These are phyloP conservation scores for Lyophyllum decastes DNA, from an alignment of 768 basidiomycete genomes.

Conservation along the genomic window DNA sequence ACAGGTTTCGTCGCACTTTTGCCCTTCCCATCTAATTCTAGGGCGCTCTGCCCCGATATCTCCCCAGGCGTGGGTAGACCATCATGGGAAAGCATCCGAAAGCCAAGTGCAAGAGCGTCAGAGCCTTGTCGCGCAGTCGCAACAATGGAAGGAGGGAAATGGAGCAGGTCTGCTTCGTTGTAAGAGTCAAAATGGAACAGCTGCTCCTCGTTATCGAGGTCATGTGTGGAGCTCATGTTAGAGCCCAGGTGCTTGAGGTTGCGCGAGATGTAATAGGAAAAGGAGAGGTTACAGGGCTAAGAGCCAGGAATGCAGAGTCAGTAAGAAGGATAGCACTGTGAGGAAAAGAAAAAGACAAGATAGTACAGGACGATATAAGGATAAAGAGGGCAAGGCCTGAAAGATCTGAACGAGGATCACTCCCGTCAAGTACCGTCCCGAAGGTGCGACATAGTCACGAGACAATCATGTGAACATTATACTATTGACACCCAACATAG, in stretches of 20 bases:
- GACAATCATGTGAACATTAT: slow-evolving; percentile 8
- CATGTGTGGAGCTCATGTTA: slow-evolving; percentile 38
- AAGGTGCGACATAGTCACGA: slow-evolving; percentile 14
- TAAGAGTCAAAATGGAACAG: slow-evolving; percentile 54
- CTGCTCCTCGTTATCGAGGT: slow-evolving; percentile 54
- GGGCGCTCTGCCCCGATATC: slow-evolving; percentile 11
- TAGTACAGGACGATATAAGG: slow-evolving; percentile 5
- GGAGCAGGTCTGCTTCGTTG: slow-evolving; percentile 28
- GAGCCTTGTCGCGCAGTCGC: slow-evolving; percentile 8
- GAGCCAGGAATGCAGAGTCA: slow-evolving; percentile 9
- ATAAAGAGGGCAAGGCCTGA: slow-evolving; percentile 23
- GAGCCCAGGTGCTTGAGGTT: slow-evolving; percentile 6
- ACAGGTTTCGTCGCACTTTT: slow-evolving; percentile 57
- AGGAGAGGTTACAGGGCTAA: slow-evolving; percentile 2
- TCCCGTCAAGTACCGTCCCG: slow-evolving; percentile 27
- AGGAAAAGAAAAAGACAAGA: slow-evolving; percentile 10
- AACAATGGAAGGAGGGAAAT: slow-evolving; percentile 6
- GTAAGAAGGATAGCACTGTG: slow-evolving; percentile 19
- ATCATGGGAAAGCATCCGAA: slow-evolving; percentile 32
- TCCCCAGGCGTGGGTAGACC: slow-evolving; percentile 29
- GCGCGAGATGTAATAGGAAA: not conserved
- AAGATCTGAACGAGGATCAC: slow-evolving; percentile 30
- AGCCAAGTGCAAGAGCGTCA: slow-evolving; percentile 2
- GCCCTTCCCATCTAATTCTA: slow-evolving; percentile 43
- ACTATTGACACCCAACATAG: not conserved